A percentile compares a stretch with the other conserved stretches of the same genome.
Conservation (phyloP, 2,329 filamentous ascomycete genomes). For the Penicillium sp. region DNA sequence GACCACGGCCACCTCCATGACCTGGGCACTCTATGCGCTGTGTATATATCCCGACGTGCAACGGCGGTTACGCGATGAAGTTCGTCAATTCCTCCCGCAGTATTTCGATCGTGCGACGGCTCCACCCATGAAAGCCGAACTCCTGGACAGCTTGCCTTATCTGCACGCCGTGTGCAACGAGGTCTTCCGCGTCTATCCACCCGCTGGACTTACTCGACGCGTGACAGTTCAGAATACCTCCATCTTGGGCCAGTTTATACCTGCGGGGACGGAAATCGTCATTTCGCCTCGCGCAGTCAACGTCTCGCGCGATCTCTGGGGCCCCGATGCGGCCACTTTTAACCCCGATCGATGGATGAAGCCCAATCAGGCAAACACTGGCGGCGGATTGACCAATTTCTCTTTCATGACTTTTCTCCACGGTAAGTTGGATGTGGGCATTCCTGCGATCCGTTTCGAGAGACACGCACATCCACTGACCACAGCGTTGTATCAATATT, state of each 20-base stretch:
- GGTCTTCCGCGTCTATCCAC: slow-evolving; percentile 61
- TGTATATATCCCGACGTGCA: slow-evolving; percentile 61
- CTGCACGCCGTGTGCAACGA: slow-evolving; percentile 73
- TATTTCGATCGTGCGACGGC: slow-evolving; percentile 37
- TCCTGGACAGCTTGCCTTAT: slow-evolving; percentile 66
- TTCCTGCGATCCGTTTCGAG: neutral
- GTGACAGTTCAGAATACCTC: slow-evolving; percentile 59
- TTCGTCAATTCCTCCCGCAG: slow-evolving; percentile 56
- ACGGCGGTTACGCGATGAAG: slow-evolving; percentile 59
- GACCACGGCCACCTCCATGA: slow-evolving; percentile 68
- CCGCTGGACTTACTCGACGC: slow-evolving; percentile 65
- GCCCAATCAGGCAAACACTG: slow-evolving; percentile 48
- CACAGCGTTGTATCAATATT: neutral
- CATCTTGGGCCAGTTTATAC: slow-evolving; percentile 58
- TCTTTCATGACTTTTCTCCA: slow-evolving; percentile 75
- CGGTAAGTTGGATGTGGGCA: slow-evolving; percentile 1
- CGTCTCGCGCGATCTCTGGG: slow-evolving; percentile 64
- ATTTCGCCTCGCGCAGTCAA: slow-evolving; percentile 65
- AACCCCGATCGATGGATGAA: slow-evolving; percentile 69
- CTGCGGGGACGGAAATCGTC: slow-evolving; percentile 63
- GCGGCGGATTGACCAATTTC: slow-evolving; percentile 69
- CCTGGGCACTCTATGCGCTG: slow-evolving; percentile 65
- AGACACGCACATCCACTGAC: neutral
- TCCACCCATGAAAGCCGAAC: slow-evolving; percentile 54
- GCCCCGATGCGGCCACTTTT: slow-evolving; percentile 65